Conservation (phyloP, 1,139 yeast genomes). For the Taphrina wiesneri region DNA sequence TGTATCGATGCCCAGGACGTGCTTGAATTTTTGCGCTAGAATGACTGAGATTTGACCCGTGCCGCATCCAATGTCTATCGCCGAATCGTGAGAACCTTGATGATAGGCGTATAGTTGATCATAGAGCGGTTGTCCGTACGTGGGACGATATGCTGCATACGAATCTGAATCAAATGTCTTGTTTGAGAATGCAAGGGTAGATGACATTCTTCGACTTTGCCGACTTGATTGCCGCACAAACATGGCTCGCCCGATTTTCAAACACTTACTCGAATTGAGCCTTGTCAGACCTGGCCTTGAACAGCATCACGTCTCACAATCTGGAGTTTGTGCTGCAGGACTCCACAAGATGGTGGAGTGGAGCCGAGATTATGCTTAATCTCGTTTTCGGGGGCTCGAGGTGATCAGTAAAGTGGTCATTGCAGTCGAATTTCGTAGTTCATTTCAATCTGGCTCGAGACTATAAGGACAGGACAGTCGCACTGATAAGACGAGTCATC, state of each 20-base stretch:
- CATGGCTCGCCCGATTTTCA: no score
- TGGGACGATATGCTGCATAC: conserved; percentile 66
- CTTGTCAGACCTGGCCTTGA: no score
- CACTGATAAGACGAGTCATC: neutral
- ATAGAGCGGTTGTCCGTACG: conserved; percentile 61
- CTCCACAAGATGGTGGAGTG: neutral
- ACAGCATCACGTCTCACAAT: neutral
- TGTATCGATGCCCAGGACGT: conserved; percentile 68
- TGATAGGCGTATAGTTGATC: conserved; percentile 51
- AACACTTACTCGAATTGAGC: no score
- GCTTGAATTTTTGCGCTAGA: conserved; percentile 50
- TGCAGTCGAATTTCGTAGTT: no score
- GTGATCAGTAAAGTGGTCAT: neutral
- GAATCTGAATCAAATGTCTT: conserved; percentile 58
- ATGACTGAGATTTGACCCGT: conserved; percentile 75
- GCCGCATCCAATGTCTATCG: conserved; percentile 79
- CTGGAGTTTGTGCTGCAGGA: neutral
- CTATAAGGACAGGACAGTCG: neutral
- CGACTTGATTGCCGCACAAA: neutral
- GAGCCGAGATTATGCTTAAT: neutral
- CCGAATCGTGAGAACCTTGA: conserved; percentile 45
- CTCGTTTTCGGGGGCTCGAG: neutral
- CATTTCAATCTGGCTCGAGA: no score
- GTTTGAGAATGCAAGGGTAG: conserved; percentile 54
- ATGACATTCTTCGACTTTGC: neutral